Base-by-base conservation (phyloP, 805 yeast species). In the Zygoascus ofunaensis region DNA sequence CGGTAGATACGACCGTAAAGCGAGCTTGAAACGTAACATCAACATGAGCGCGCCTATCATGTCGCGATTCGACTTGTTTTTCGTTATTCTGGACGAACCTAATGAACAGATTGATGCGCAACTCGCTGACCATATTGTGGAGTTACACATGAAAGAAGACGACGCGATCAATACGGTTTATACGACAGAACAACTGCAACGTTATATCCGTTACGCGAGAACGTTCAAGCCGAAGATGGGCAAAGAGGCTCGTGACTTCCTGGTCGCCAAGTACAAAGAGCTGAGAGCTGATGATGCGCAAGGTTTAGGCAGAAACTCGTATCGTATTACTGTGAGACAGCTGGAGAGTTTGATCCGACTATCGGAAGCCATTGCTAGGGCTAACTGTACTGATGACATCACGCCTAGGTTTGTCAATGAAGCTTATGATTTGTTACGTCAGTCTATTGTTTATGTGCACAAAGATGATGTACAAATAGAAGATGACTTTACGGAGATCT, bases 41-140 rank as follows among this genome's bases (percentile, higher is more conserved):
- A 80, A 82, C 57, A 87, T 92, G 96, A 85, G 95, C 14, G 97
- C 97, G 1, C 98, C 98, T 1, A 92, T 92, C 60, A 92, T 92
- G 96, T 90, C 97, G 24, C 79, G 98, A 66, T 92, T 92, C 62
- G 98, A 92, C 65, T 67, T 92, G 52, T 92, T 92, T 61, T 92
- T 92, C 58, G 97, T 92, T 22, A 82, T 92, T 43, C 70, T 92
- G 51, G 98, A 90, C 64, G 97, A 92, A 58, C 84, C 96, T 61
- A 90, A 90, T 58, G 96, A 86, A 58, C 75, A 80, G 53, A 75
- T 87, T 36, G 98, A 92, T 61, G 82, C 94, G 0, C 85, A 84
- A 54, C 70, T 92, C 49, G 97, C 98, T 0, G 74, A 80, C 28
- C 97, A 92, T 61, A 92, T 92, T 57, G 96, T 92, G 24, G 86